Base-by-base conservation (phyloP, 768 basidiomycete species). In the Suillus bovinus region DNA sequence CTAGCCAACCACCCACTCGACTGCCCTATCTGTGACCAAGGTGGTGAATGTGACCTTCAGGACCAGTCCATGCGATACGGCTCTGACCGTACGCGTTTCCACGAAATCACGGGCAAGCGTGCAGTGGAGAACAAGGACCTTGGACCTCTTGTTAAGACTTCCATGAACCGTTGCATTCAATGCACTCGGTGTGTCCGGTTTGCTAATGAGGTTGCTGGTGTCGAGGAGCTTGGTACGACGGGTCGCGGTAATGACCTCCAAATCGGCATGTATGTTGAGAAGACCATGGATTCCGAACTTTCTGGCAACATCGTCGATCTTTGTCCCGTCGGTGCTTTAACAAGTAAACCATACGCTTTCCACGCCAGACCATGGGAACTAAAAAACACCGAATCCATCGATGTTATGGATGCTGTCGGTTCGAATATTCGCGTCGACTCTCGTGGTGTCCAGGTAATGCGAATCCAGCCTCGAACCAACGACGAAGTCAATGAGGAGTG, bases 41-140 rank as follows among this genome's bases (percentile, higher is more conserved):
- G 96, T 73, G 96, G 97, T 62, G 96, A 98, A 83, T 99, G 96
- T 75, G 96, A 98, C 74, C 84, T 98, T 9, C 96, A 99, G 80
- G 96, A 98, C 78, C 96, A 98, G 76, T 96, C 96, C 16, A 99
- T 99, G 95, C 90, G 96, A 59, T 99, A 99, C 71, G 97, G 97
- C 46, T 91, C 96, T 8, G 97, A 99, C 79, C 91, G 97, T 64
- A 90, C 94, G 1, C 90, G 97, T 49, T 98, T 98, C 86, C 97
- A 99, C 79, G 97, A 99, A 79, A 93, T 98, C 56, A 86, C 93
- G 3, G 97, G 97, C 68, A 99, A 99, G 78, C 94, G 97, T 60
- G 97, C 97, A 0, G 92, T 96, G 20, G 96, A 98, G 78, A 91
- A 99, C 83, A 99, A 99, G 81, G 91, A 99, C 73, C 84, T 99